Base-by-base conservation (phyloP, 176 grass and related monocot species). In the Tillandsia leiboldiana region DNA sequence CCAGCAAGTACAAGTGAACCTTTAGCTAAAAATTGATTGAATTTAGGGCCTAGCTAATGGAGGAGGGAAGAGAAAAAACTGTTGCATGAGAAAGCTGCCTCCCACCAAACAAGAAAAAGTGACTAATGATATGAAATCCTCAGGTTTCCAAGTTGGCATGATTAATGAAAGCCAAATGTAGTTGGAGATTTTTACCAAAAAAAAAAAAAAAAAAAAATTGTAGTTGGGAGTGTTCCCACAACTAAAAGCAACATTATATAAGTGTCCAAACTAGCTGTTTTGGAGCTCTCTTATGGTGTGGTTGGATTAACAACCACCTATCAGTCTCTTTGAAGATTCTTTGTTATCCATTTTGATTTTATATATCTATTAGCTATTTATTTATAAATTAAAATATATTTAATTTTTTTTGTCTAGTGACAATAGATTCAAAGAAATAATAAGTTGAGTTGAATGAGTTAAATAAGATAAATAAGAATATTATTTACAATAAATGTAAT, bases 61-160 rank as follows among this genome's bases (percentile, higher is more conserved):
- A 8, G 64, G 58, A n/a, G 67, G 69, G n/a, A 74, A 29, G 50
- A 24, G 22, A 66, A 71, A 75, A 48, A 74, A 64, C 77, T 20
- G 15, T 23, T 17, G 1, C 12, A 72, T 47, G 52, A 23, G 71
- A 84, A 78, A 78, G 75, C 29, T 75, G 74, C 66, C 2, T 52
- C 23, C 54, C 82, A 84, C 82, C 78, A 68, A 68, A 67, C 74
- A 72, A 47, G 2, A 22, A 65, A 83, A 52, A 76, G n/a, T 76
- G 75, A 73, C 28, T 12, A 11, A 33, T 63, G 58, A 23, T 22
- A 63, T n/a, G 5, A 66, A 66, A 23, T 66, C 64, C 27, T 12
- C 29, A 5, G 3, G 29, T 66, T 66, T 66, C 2, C 26, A n/a
- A 66, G 64, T 29, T 66, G 63, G 27, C 26, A 14, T 65, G 26